Evolutionary conservation across 371 early-diverging fungal genomes (phyloP), one percentile per base, ranked within the genome.

Genomic region (Conidiobolus coronatus): DNA sequence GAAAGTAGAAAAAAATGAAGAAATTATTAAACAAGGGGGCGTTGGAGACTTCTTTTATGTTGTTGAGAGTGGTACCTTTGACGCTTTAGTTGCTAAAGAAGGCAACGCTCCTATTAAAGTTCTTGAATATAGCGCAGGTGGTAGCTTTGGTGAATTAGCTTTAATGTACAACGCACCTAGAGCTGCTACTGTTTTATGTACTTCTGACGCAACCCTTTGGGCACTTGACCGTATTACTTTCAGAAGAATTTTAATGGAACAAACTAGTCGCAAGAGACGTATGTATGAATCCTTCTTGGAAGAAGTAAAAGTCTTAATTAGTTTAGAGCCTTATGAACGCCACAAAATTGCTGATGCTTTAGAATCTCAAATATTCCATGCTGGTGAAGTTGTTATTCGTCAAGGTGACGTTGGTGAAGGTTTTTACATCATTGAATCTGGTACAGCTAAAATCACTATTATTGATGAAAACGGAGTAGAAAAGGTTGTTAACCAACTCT

Each of bases 121-220:
- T 21, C 64, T 66, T 22, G 64, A 68, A 8, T 75, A 75, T 52
- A 64, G 62, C 12, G 59, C 73, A 23, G 77, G 75, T 38, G 82
- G 78, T 21, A 65, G 70, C 37, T 86, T 90, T 71, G 91, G 88
- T 42, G 88, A 90, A 60, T 62, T 90, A 42, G 87, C 91, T 2
- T 61, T 90, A 18, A 84, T 90, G 77, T 86, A 90, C 63, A 84
- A 83, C 61, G 79, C 81, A 1, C 83, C 86, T 0, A 68, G 91
- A 46, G 86, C 91, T 12, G 88, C 91, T 19, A 81, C 87, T 23
- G 79, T 90, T 35, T 47, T 56, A 7, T 75, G 81, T 5, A 72
- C 71, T 1, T 60, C 61, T 0, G 75, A 77, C 33, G 70, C 70
- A 44, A 64, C 70, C 7, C 68, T 87, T 0, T 90, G 87, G 83